Evolutionary conservation across 805 yeast species (phyloP).

Genomic region (Cyberlindnera suaveolens): DNA sequence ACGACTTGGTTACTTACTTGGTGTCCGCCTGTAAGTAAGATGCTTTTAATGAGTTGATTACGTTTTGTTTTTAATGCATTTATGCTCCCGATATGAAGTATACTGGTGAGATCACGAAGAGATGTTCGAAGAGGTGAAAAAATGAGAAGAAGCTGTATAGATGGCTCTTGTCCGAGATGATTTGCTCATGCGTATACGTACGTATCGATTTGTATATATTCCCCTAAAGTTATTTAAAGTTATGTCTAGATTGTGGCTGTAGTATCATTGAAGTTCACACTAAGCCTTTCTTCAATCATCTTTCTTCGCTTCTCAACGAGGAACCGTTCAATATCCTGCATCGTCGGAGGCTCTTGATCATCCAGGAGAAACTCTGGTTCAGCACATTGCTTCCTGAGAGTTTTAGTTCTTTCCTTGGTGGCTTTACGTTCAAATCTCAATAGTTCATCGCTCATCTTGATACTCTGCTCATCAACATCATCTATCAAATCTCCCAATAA

Average conservation of each 20-base stretch:
- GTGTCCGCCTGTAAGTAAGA: constrained; percentile 42
- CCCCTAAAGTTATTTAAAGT: constrained; percentile 1
- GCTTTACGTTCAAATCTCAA: constrained; percentile 24
- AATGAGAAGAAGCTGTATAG: not conserved
- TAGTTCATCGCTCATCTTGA: constrained; percentile 17
- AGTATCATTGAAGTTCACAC: not conserved
- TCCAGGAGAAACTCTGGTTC: constrained; percentile 1
- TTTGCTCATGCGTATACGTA: not conserved
- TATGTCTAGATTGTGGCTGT: not conserved
- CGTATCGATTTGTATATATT: not conserved
- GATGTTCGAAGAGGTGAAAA: not conserved
- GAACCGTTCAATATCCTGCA: constrained; percentile 9
- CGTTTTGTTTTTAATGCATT: constrained; percentile 1
- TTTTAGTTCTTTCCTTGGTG: not conserved
- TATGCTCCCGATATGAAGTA: too few species aligned
- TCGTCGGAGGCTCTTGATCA: constrained; percentile 5
- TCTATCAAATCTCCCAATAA: constrained; percentile 1
- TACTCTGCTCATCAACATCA: not conserved
- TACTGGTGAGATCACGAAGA: not conserved
- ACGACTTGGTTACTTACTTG: constrained; percentile 90
- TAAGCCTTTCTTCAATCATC: constrained; percentile 9
- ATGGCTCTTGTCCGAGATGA: not conserved
- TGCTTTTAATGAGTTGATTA: not conserved
- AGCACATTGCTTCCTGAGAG: not conserved
- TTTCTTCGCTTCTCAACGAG: constrained; percentile 15